Percentiles rank a stretch among this genome's conserved stretches.
Evolutionary conservation across 176 grass and related monocot genomes (phyloP).

Genomic region (barley (Hordeum vulgare)): MorexV3_pseudomolecules_assembly NC_058519.1:2720017-2720516

Average conservation of each 20-base stretch:
- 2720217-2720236: constrained; percentile 7
- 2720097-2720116: neutral
- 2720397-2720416: neutral
- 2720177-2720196: neutral
- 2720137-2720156: neutral
- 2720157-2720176: neutral
- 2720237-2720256: neutral
- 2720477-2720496: no score
- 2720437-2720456: neutral
- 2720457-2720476: no score
- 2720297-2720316: constrained; percentile 21
- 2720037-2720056: no score
- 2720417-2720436: neutral
- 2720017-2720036: no score
- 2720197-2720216: neutral
- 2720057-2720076: no score
- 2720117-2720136: neutral
- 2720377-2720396: neutral
- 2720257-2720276: neutral
- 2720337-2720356: constrained; percentile 1
- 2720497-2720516: no score
- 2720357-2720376: neutral
- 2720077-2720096: neutral
- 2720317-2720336: neutral
- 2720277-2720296: constrained; percentile 11